These are phyloP conservation scores for Phytophthora citricola DNA, from an alignment of 352 stramenopile genomes.

Conservation along the genomic window DNA sequence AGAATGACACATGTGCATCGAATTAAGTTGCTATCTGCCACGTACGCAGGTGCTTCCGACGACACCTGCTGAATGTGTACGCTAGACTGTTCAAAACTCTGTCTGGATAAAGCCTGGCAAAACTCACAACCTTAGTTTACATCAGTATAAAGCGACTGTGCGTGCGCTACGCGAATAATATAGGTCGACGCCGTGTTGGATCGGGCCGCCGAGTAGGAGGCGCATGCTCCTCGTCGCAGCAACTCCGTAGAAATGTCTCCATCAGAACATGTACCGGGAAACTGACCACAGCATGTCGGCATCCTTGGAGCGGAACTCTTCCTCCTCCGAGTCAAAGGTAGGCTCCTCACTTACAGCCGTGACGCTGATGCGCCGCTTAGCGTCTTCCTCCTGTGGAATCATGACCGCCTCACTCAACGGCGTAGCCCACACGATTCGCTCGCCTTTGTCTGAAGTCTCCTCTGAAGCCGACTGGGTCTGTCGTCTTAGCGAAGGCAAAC, in stretches of 20 bases:
- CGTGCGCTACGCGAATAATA: slow-evolving; percentile 40
- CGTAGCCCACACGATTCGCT: slow-evolving; percentile 43
- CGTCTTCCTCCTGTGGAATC: slow-evolving; percentile 40
- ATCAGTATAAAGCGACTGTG: slow-evolving; percentile 25
- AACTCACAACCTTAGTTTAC: slow-evolving; percentile 40
- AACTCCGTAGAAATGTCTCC: slow-evolving; percentile 14
- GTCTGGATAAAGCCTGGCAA: slow-evolving; percentile 20
- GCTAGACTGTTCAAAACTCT: slow-evolving; percentile 14
- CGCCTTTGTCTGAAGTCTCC: slow-evolving; percentile 39
- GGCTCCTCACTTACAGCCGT: slow-evolving; percentile 38
- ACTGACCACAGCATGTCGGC: slow-evolving; percentile 64
- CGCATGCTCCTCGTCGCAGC: slow-evolving; percentile 25
- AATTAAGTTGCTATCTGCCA: slow-evolving; percentile 25
- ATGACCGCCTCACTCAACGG: slow-evolving; percentile 41
- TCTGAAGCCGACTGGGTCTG: slow-evolving; percentile 40
- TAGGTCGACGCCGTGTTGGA: slow-evolving; percentile 21
- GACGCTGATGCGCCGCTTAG: slow-evolving; percentile 39
- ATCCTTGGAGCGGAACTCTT: slow-evolving; percentile 64
- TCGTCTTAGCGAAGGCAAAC: slow-evolving; percentile 33
- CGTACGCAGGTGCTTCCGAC: slow-evolving; percentile 33
- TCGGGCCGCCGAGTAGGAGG: slow-evolving; percentile 9
- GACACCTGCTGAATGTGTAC: slow-evolving; percentile 20
- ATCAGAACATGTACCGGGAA: slow-evolving; percentile 65
- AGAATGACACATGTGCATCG: slow-evolving; percentile 31
- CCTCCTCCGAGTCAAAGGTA: slow-evolving; percentile 48